A percentile compares a stretch with the other conserved stretches of the same genome.
phyloP scores from a whole-genome alignment of 2,329 filamentous ascomycete genomes.

The Fulvia fulva region DNA sequence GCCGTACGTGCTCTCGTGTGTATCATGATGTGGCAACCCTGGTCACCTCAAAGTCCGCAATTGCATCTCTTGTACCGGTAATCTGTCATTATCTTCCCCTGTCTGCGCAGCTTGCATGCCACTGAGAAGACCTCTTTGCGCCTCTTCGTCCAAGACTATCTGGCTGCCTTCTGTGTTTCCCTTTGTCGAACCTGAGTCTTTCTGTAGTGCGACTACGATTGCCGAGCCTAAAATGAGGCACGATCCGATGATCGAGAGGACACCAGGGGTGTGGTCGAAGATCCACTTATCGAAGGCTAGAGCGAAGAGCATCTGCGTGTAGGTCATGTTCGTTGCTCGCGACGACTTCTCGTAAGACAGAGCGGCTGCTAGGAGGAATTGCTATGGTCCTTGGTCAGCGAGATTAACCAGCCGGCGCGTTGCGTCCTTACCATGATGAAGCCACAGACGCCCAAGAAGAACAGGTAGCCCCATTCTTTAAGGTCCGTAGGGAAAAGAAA shows the following conservation, averaged over 20 bases:
- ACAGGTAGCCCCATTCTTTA: slow-evolving; percentile 63
- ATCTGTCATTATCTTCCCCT: slow-evolving; percentile 18
- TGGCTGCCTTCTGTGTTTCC: slow-evolving; percentile 9
- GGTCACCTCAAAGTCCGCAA: slow-evolving; percentile 22
- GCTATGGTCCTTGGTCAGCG: slow-evolving; percentile 39
- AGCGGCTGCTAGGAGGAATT: slow-evolving; percentile 78
- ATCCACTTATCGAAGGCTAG: slow-evolving; percentile 60
- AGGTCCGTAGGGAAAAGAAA: slow-evolving; percentile 53
- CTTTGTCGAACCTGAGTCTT: slow-evolving; percentile 21
- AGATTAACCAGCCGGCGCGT: neutral
- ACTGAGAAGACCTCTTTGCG: slow-evolving; percentile 20
- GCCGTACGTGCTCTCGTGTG: too few relatives aligned
- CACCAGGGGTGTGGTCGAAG: slow-evolving; percentile 57
- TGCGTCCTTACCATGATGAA: slow-evolving; percentile 60
- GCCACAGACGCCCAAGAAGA: slow-evolving; percentile 67
- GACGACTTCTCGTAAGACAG: slow-evolving; percentile 65
- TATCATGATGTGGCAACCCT: too few relatives aligned
- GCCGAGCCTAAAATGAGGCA: slow-evolving; percentile 62
- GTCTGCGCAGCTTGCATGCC: slow-evolving; percentile 14
- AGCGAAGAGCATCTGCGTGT: slow-evolving; percentile 68
- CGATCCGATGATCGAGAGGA: slow-evolving; percentile 58
- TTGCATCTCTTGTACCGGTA: slow-evolving; percentile 22
- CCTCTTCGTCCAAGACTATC: slow-evolving; percentile 23
- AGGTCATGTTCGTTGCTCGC: slow-evolving; percentile 63
- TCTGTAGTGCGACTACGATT: slow-evolving; percentile 59